Evolutionary conservation across 495 filamentous ascomycete genomes (phyloP).

Genomic region (Xylaria telfairii): DNA sequence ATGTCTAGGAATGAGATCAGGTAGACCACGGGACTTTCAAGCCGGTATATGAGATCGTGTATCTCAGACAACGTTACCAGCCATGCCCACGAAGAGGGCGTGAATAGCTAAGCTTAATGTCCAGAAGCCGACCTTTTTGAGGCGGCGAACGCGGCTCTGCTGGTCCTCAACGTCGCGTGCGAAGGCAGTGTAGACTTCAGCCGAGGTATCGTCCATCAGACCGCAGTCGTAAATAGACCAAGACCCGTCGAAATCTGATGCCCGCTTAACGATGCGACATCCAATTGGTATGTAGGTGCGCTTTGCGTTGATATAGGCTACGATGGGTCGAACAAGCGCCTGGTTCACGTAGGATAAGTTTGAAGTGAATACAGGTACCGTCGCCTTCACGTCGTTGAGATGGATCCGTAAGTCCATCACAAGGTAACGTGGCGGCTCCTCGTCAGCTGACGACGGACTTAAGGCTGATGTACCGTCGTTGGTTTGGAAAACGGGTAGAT

Average conservation of each 20-base stretch:
- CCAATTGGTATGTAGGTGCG: conserved; percentile 93
- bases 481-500: conserved; percentile 17
- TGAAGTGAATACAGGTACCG: conserved; percentile 85
- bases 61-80: conserved; percentile 70
- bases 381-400: conserved; percentile 89
- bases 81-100: conserved; percentile 94
- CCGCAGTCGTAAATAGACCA: conserved; percentile 96
- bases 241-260: conserved; percentile 88
- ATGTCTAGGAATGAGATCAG: background rate
- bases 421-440: conserved; percentile 71
- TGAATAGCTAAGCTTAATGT: conserved; percentile 88
- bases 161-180: conserved; percentile 86
- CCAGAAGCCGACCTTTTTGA: conserved; percentile 98
- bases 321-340: conserved; percentile 91
- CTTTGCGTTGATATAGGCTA: conserved; percentile 97
- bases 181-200: conserved; percentile 93
- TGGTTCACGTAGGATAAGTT: conserved; percentile 96
- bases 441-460: conserved; percentile 24
- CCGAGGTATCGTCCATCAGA: conserved; percentile 93
- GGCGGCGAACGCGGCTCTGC: conserved; percentile 79
- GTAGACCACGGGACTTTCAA: background rate
- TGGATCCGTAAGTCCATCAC: conserved; percentile 90
- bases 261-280: conserved; percentile 89
- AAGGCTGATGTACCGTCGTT: conserved; percentile 10
- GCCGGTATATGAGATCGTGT: background rate